Base-by-base conservation (phyloP, 805 yeast species). In the Cyberlindnera bimundalis region DNA sequence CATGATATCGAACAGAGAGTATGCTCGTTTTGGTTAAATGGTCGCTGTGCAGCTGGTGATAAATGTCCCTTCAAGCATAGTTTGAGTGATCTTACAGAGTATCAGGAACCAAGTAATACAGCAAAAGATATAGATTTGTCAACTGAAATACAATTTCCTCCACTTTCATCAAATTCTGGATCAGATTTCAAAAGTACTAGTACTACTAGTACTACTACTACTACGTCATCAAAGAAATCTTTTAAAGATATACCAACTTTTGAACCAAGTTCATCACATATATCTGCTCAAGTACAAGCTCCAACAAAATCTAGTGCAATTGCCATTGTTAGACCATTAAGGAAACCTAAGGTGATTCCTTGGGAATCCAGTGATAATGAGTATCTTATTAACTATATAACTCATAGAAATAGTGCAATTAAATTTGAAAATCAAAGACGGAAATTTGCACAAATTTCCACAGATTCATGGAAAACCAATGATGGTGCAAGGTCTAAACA, bases 11-110 rank as follows among this genome's bases (percentile, higher is more conserved):
- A 67, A 2, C 50, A 59, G n/a, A 54, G 69, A 18, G 62, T 67
- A 8, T 72, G 77, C 42, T 58, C 72, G 21, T 73, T 66, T 50
- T 72, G 77, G 77, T 53, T 72, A 6, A 65, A 64, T 27, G 71
- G 73, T 2, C 53, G 57, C 10, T 72, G 77, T 45, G 36, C 65
- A 6, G 70, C 71, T 6, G 76, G 74, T 9, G 65, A 61, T 9
- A 40, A 43, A 2, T 72, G 77, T 48, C 50, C 52, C 27, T 72
- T 70, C 45, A 51, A 65, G 34, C 77, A 72, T 45, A 31, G 43
- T 5, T 23, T 58, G 15, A 59, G 45, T 26, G n/a, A n/a, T n/a
- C n/a, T n/a, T n/a, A n/a, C n/a, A n/a, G n/a, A n/a, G n/a, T n/a
- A n/a, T n/a, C n/a, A n/a, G n/a, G n/a, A n/a, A n/a, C n/a, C n/a